phyloP scores from a whole-genome alignment of 768 basidiomycete genomes.

The Lentinus tigrinus region DNA sequence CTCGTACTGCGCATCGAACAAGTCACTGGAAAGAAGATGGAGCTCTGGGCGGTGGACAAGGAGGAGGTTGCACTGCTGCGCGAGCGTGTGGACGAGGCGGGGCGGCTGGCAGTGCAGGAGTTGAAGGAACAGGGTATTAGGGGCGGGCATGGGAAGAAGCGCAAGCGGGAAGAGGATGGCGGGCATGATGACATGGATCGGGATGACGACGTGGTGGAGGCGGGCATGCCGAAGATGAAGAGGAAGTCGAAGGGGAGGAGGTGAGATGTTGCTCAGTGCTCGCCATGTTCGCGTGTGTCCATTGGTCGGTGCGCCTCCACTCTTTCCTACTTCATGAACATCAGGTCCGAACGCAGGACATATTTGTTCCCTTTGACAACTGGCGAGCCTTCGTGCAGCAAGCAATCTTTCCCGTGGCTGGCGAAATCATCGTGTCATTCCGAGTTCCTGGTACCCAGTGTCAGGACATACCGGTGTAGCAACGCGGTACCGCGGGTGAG shows the following conservation, averaged over 20 bases:
- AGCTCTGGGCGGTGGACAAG: slow-evolving; percentile 79
- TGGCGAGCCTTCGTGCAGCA: slow-evolving; percentile 69
- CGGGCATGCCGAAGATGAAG: slow-evolving; percentile 75
- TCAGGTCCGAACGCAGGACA: slow-evolving; percentile 68
- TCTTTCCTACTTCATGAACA: slow-evolving; percentile 49
- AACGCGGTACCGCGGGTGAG: slow-evolving; percentile 63
- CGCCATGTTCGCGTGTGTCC: not conserved
- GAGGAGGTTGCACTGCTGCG: slow-evolving; percentile 85
- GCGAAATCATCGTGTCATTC: not conserved
- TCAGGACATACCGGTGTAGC: slow-evolving; percentile 51
- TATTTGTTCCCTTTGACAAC: slow-evolving; percentile 68
- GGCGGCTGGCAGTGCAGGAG: slow-evolving; percentile 70
- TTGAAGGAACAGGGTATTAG: slow-evolving; percentile 73
- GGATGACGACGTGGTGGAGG: slow-evolving; percentile 91
- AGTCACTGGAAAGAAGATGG: slow-evolving; percentile 91
- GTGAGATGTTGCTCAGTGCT: slow-evolving; percentile 18
- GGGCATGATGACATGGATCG: slow-evolving; percentile 78
- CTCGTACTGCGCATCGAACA: slow-evolving; percentile 92
- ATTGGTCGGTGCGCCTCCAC: not conserved
- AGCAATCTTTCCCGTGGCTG: slow-evolving; percentile 71
- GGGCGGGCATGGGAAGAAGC: slow-evolving; percentile 46
- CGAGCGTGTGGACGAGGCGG: slow-evolving; percentile 89
- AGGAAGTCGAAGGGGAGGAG: slow-evolving; percentile 46
- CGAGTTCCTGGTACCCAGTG: not conserved
- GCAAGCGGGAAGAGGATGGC: slow-evolving; percentile 46